Evolutionary conservation across 306 rosid genomes (phyloP).

Genomic region (Dalbergia oliveri): DNA sequence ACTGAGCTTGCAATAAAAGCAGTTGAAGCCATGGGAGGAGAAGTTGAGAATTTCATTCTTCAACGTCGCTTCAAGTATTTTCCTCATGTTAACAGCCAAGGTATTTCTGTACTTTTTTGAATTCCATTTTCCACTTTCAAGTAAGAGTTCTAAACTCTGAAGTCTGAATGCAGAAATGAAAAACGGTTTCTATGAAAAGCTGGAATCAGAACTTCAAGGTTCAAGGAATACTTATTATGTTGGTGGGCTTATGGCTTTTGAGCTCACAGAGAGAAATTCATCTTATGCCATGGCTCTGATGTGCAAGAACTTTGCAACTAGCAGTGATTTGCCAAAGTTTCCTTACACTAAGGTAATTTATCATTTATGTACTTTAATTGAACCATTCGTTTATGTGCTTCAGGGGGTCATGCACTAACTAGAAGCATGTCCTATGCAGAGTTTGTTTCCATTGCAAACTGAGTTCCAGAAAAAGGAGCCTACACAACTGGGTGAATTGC

Average conservation of each 20-base stretch:
- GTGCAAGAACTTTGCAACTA: slow-evolving; percentile 83
- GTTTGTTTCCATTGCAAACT: slow-evolving; percentile 70
- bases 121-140: slow-evolving; percentile 24
- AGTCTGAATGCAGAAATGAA: slow-evolving; percentile 72
- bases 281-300: slow-evolving; percentile 89
- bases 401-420: slow-evolving; percentile 28
- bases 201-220: slow-evolving; percentile 91
- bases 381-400: slow-evolving; percentile 16
- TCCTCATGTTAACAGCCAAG: slow-evolving; percentile 86
- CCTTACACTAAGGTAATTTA: slow-evolving; percentile 82
- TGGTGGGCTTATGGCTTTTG: slow-evolving; percentile 96
- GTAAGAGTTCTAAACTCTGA: slow-evolving; percentile 39
- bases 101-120: slow-evolving; percentile 47
- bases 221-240: slow-evolving; percentile 81
- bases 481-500: slow-evolving; percentile 60
- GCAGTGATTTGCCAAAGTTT: slow-evolving; percentile 62
- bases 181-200: slow-evolving; percentile 82
- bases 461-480: slow-evolving; percentile 53
- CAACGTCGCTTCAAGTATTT: slow-evolving; percentile 89
- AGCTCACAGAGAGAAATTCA: slow-evolving; percentile 96
- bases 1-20: slow-evolving; percentile 71
- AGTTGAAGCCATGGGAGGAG: slow-evolving; percentile 69
- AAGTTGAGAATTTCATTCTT: slow-evolving; percentile 74
- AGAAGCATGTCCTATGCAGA: slow-evolving; percentile 60
- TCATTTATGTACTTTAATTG: background rate